These are phyloP conservation scores for Sclerotinia nivalis DNA, from an alignment of 2,329 filamentous ascomycete species.

Conservation along the genomic window DNA sequence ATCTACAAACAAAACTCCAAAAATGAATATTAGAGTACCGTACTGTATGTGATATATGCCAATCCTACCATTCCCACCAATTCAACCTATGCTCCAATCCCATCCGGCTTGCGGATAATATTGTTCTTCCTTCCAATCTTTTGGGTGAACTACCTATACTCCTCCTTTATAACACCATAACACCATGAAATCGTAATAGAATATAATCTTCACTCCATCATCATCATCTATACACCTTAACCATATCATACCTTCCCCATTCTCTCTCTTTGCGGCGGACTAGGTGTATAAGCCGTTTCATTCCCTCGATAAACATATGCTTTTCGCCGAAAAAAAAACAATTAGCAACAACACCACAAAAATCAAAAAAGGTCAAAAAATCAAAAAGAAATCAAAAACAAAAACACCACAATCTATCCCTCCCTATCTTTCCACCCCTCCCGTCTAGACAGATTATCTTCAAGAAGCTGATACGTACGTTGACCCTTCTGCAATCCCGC, in stretches of 20 bases:
- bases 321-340: slow-evolving; percentile 5
- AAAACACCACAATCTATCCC: background rate
- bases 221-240: background rate
- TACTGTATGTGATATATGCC: too few species aligned
- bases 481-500: slow-evolving; percentile 41
- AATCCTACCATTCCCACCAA: background rate
- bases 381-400: background rate
- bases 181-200: background rate
- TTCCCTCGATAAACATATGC: slow-evolving; percentile 23
- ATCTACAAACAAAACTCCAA: background rate
- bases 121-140: background rate
- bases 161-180: background rate
- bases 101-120: too few species aligned
- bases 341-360: slow-evolving; percentile 10
- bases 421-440: slow-evolving; percentile 3
- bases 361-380: background rate
- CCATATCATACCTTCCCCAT: background rate
- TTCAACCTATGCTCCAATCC: too few species aligned
- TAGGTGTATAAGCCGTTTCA: slow-evolving; percentile 18
- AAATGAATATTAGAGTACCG: background rate
- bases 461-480: slow-evolving; percentile 32
- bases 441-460: slow-evolving; percentile 2
- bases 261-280: slow-evolving; percentile 10
- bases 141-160: background rate
- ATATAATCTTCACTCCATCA: background rate